A percentile compares a stretch with the other conserved stretches of the same genome.
These are phyloP conservation scores for Eimeria sp. DNA, from an alignment of 169 alveolate species.

Conservation along the genomic window DNA sequence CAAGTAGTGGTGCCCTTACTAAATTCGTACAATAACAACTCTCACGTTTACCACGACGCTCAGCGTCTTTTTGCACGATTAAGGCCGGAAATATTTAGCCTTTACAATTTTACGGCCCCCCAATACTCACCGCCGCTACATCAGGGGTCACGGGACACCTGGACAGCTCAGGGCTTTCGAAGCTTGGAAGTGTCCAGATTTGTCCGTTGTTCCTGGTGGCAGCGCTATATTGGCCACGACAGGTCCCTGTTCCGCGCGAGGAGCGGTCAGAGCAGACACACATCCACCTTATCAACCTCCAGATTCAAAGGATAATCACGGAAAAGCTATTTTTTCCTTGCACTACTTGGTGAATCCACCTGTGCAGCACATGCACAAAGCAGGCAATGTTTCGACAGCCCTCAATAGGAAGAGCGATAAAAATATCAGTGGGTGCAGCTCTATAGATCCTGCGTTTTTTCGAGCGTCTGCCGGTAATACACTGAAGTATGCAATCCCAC, in stretches of 20 bases:
- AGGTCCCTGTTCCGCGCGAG: background rate
- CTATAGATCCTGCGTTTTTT: background rate
- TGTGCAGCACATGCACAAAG: background rate
- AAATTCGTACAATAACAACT: too few species aligned
- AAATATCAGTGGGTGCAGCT: background rate
- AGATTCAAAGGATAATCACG: background rate
- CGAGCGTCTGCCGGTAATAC: background rate
- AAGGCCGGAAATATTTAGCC: background rate
- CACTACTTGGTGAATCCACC: background rate
- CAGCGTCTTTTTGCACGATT: background rate
- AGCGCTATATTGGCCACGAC: background rate
- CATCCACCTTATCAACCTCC: background rate
- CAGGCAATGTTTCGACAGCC: background rate
- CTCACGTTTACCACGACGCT: background rate
- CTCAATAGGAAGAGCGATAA: background rate
- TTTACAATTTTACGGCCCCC: background rate
- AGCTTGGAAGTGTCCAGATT: background rate
- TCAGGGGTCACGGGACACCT: background rate
- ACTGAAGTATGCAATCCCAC: background rate
- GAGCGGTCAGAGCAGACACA: background rate
- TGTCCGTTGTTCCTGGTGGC: background rate
- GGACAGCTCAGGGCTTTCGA: background rate
- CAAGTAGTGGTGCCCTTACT: too few species aligned
- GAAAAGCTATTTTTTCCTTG: background rate
- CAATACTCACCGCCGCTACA: background rate